Percentiles rank a stretch among this genome's conserved stretches.
These are phyloP conservation scores for Venturia oleaginea DNA, from an alignment of 2,329 filamentous ascomycete species.

Conservation along the genomic window DNA sequence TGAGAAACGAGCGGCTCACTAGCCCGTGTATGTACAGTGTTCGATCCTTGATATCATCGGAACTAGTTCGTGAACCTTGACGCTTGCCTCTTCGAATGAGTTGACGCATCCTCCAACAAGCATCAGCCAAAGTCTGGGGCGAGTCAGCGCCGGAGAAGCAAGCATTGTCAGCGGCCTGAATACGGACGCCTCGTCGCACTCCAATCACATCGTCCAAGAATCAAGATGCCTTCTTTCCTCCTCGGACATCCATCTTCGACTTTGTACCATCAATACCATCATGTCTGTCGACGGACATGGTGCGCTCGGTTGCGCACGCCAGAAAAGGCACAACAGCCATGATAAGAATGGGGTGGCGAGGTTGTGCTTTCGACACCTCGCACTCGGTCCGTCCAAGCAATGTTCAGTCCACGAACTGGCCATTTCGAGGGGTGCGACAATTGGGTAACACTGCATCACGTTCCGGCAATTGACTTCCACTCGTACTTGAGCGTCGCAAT, in stretches of 20 bases:
- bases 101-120: neutral
- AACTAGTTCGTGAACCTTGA: neutral
- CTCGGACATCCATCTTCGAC: neutral
- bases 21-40: neutral
- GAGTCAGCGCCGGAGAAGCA: neutral
- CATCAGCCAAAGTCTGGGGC: neutral
- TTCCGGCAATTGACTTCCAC: neutral
- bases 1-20: neutral
- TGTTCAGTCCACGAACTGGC: neutral
- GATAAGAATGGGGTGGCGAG: neutral
- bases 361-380: neutral
- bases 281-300: neutral
- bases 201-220: neutral
- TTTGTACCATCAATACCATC: neutral
- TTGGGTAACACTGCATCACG: conserved; percentile 1
- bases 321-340: neutral
- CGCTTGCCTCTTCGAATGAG: neutral
- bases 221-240: neutral
- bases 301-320: neutral
- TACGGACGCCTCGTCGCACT: neutral
- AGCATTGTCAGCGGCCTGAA: neutral
- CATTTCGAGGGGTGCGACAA: neutral
- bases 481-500: neutral
- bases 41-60: neutral
- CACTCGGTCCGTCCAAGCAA: neutral